Base-by-base conservation (phyloP, 1,284 basidiomycete genomes). In the Uromyces viciae-fabae region DNA sequence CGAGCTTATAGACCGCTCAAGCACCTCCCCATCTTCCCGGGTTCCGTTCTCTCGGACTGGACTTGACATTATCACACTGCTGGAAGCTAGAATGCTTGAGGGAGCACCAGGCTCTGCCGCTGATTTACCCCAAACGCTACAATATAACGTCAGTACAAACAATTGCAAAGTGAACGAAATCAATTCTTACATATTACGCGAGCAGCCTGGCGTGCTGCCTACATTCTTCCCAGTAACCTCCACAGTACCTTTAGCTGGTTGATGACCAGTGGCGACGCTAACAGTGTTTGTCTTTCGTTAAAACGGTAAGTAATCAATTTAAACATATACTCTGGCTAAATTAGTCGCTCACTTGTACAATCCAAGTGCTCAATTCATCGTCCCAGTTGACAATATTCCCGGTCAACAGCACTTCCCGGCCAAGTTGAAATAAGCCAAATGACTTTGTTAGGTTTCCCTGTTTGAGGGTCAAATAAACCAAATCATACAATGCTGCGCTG, bases 371-470 rank as follows among this genome's bases (percentile, higher is more conserved):
- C n/a, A n/a, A 42, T 9, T 71, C 42, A n/a, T 71, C 68, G 68
- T 71, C 68, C 25, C 38, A 46, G n/a, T 46, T 31, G 9, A 46
- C 43, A 3, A 71, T 40, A 9, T 42, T 25, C n/a, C 68, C 68
- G 3, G 68, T 42, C 7, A 71, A 14, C 17, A 22, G 17, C 7
- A 71, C 33, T 19, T 71, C 68, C 3, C 68, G 33, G 5, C 68
- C 68, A 7, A 40, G 68, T 46, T 71, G 68, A 46, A 71, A 71
- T 33, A 71, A 71, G 25, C 43, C 43, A 11, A 42, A 46, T 9
- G 7, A 11, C 14, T 60, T 60, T 31, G 28, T 31, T 14, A 9
- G 28, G 56, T 9, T 31, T 14, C 56, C 56, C 25, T 60, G 11
- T 25, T 60, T 60, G 22, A n/a, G 9, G 11, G 28, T 31, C 25